Percentiles rank a stretch among this genome's conserved stretches.
phyloP scores from a whole-genome alignment of 2,329 filamentous ascomycete species.

The Trichoderma sp. region DNA sequence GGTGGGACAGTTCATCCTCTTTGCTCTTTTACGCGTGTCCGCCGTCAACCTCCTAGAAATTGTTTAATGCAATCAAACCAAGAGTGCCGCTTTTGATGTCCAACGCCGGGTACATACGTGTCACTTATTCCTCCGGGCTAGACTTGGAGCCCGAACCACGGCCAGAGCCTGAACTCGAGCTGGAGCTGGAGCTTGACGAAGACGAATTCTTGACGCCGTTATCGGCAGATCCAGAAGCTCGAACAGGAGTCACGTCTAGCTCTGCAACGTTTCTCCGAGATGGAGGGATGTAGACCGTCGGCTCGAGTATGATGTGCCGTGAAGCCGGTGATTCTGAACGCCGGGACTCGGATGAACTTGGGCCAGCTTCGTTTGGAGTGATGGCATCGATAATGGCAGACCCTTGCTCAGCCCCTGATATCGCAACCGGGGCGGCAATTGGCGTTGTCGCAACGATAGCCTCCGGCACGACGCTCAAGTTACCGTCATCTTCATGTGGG shows the following conservation, averaged over 20 bases:
- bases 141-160: not conserved
- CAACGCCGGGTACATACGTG: not conserved
- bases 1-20: not conserved
- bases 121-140: not conserved
- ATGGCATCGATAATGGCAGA: not conserved
- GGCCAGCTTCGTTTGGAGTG: not conserved
- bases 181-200: constrained; percentile 12
- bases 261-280: not conserved
- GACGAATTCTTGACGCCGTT: not conserved
- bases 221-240: not conserved
- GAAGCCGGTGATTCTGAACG: not conserved
- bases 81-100: not conserved
- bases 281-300: constrained; percentile 16
- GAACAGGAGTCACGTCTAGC: not conserved
- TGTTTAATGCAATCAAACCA: too few species aligned
- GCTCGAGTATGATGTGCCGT: constrained; percentile 9
- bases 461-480: not conserved
- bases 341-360: not conserved
- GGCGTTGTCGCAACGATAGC: not conserved
- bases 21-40: not conserved
- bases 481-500: not conserved
- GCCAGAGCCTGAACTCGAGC: constrained; percentile 7
- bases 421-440: not conserved
- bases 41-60: not conserved
- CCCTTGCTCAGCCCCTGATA: not conserved